These are phyloP conservation scores for Thinopyrum elongatum DNA, from an alignment of 176 grass and related monocot genomes.

Conservation along the genomic window DNA sequence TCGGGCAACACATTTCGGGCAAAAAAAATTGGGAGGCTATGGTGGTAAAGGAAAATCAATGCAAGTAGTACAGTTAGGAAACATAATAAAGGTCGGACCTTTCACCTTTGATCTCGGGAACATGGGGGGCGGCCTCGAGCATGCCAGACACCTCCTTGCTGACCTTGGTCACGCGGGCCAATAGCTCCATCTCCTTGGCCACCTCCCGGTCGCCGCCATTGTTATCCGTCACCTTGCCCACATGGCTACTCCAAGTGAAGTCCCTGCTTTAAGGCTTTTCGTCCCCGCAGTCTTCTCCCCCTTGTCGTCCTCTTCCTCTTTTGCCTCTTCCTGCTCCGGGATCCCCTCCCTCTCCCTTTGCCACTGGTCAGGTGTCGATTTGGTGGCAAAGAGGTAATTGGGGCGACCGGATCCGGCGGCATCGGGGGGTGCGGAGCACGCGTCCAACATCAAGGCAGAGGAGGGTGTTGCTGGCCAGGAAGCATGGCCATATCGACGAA, in stretches of 20 bases:
- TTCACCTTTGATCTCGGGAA: conserved; percentile 48
- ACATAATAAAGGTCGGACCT: conserved; percentile 53
- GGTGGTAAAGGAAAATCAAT: neutral
- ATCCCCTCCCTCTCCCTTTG: conserved; percentile 74
- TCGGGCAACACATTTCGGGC: neutral
- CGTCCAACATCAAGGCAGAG: no score
- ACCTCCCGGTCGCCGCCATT: conserved; percentile 38
- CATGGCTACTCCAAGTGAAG: conserved; percentile 20
- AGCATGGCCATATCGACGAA: no score
- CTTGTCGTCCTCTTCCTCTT: conserved; percentile 41
- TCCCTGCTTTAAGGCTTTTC: conserved; percentile 2
- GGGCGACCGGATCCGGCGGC: no score
- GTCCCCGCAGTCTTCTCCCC: neutral
- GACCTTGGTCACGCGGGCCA: conserved; percentile 54
- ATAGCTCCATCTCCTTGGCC: conserved; percentile 58
- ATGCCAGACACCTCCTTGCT: conserved; percentile 72
- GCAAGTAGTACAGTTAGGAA: neutral
- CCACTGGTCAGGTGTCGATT: no score
- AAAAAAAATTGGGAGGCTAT: conserved; percentile 15
- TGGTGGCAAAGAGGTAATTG: no score
- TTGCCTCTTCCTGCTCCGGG: conserved; percentile 44
- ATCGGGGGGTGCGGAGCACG: no score
- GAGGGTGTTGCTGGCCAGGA: no score
- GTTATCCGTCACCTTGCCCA: conserved; percentile 22
- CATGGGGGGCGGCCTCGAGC: conserved; percentile 56